A percentile compares a stretch with the other conserved stretches of the same genome.
Evolutionary conservation across 1,284 basidiomycete species (phyloP).

Genomic region (Apiotrichum montevideense): DNA sequence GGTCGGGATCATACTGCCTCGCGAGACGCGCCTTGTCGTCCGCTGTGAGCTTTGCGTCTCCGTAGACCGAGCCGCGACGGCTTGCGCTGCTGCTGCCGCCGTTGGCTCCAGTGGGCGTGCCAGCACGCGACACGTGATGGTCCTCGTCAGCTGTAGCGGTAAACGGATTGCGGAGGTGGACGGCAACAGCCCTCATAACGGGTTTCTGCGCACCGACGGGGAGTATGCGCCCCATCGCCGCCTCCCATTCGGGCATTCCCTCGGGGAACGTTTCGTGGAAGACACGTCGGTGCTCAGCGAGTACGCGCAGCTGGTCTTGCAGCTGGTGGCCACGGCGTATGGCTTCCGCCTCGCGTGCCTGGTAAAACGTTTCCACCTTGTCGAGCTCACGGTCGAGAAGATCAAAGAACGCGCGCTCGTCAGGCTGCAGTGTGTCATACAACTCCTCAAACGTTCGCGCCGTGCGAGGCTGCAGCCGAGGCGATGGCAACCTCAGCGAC

Average conservation of each 20-base stretch:
- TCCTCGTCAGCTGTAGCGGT: constrained; percentile 1
- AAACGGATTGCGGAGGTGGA: constrained; percentile 26
- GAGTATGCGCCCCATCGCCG: constrained; percentile 26
- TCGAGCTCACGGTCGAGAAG: constrained; percentile 67
- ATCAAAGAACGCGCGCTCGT: constrained; percentile 66
- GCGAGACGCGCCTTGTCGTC: neutral
- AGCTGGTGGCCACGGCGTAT: constrained; percentile 54
- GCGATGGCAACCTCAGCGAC: constrained; percentile 32
- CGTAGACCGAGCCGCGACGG: neutral
- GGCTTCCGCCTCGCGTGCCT: constrained; percentile 65
- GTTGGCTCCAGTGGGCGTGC: neutral
- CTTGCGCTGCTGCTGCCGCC: neutral
- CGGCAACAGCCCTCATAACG: constrained; percentile 54
- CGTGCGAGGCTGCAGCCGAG: constrained; percentile 19
- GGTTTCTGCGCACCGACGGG: constrained; percentile 9
- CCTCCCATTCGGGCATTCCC: constrained; percentile 40
- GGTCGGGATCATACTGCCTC: constrained; percentile 58
- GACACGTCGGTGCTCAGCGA: constrained; percentile 62
- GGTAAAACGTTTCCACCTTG: constrained; percentile 78
- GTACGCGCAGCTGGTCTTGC: constrained; percentile 65
- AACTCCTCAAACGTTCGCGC: constrained; percentile 35
- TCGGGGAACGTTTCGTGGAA: constrained; percentile 55
- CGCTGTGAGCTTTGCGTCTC: neutral
- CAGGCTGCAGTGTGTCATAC: constrained; percentile 45
- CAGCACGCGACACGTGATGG: neutral